Base-by-base conservation (phyloP, 257 asterid species). In the Nicotiana paniculata region DNA sequence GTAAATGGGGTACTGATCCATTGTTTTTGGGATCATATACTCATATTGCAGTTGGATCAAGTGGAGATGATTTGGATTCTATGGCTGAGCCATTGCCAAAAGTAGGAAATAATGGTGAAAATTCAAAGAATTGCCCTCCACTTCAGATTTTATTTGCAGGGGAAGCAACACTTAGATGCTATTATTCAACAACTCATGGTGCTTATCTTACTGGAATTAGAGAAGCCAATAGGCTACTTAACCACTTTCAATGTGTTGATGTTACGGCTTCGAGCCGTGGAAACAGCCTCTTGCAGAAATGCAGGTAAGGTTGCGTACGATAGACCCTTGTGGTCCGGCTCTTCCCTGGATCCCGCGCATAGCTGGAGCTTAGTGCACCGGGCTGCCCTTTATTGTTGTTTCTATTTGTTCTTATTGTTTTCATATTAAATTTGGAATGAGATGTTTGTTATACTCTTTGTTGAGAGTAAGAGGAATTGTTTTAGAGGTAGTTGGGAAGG, bases 161-260 rank as follows among this genome's bases (percentile, higher is more conserved):
- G 54, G 99, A 95, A 88, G 99, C 98, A 8, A 93, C 99, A 6
- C 96, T 90, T 70, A 90, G 84, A 86, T 90, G 92, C 64, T 93
- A 92, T 79, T 95, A 93, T 85, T 95, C 98, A n/a, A 95, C 98
- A 4, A 95, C 98, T 53, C 99, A 95, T 77, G 99, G 99, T 37
- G 99, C 98, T 77, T 88, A 95, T 86, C 91, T 85, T 82, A 95
- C 98, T 83, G 99, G 99, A 66, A 81, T 93, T 65, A 91, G 99
- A 84, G 99, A 95, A 90, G 98, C 99, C 51, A 87, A 82, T 77
- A 92, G 99, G 92, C 95, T 95, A 79, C 97, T 95, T 78, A 90
- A 91, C 83, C 93, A 92, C 84, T 93, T 89, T 75, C 89, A 91
- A 55, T 90, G 81, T 85, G 79, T 84, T 70, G 85, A 53, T 82